A percentile compares a stretch with the other conserved stretches of the same genome.
phyloP scores from a whole-genome alignment of 2,329 filamentous ascomycete species.

The Aspergillus vadensis region DNA sequence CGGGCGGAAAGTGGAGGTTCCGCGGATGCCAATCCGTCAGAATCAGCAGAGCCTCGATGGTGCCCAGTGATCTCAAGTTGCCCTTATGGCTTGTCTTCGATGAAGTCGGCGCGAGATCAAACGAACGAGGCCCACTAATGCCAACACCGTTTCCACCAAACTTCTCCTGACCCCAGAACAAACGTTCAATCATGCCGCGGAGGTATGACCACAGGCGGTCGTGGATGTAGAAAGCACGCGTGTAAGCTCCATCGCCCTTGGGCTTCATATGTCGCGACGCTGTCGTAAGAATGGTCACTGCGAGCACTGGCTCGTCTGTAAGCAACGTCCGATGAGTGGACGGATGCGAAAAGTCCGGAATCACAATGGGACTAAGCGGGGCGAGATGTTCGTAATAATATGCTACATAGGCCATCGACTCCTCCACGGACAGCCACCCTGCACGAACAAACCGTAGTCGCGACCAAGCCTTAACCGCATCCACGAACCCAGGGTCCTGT shows the following conservation, averaged over 20 bases:
- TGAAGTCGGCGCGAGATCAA: conserved; percentile 62
- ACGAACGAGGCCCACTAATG: conserved; percentile 68
- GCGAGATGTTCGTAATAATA: conserved; percentile 95
- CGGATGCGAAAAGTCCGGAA: conserved; percentile 85
- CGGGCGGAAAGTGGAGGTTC: conserved; percentile 85
- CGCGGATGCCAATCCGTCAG: conserved; percentile 97
- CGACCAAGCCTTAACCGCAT: conserved; percentile 84
- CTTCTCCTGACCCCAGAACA: conserved; percentile 94
- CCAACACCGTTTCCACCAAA: conserved; percentile 71
- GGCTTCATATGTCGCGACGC: conserved; percentile 83
- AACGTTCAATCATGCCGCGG: conserved; percentile 89
- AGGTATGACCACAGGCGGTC: conserved; percentile 95
- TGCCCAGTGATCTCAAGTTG: conserved; percentile 84
- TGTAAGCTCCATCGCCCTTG: conserved; percentile 75
- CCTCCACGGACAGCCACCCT: conserved; percentile 92
- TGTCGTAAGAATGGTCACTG: conserved; percentile 87
- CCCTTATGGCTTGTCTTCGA: conserved; percentile 62
- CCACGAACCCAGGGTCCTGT: conserved; percentile 48
- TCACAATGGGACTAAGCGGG: conserved; percentile 88
- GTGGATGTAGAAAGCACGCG: conserved; percentile 86
- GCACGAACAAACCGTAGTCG: conserved; percentile 92
- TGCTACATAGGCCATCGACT: conserved; percentile 90
- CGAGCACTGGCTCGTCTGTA: conserved; percentile 87
- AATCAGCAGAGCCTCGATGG: conserved; percentile 90
- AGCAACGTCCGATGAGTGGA: conserved; percentile 76